phyloP scores from a whole-genome alignment of 1,284 basidiomycete species.

The Melampsora americana region DNA sequence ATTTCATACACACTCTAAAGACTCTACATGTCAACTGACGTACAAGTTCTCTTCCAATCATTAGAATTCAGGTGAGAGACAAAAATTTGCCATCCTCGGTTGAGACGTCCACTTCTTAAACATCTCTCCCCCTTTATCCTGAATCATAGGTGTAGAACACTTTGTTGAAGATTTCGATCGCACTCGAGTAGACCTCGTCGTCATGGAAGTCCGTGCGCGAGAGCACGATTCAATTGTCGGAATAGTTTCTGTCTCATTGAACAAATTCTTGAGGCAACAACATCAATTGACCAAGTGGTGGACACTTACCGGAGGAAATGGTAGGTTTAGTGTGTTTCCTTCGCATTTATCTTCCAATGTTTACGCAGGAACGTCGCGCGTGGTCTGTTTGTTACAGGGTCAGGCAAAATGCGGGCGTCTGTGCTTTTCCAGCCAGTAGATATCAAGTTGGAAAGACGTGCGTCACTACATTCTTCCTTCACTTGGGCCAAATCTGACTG shows the following conservation, averaged over 20 bases:
- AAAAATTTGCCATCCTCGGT: background rate
- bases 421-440: background rate
- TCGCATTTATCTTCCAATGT: no score
- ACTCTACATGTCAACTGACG: no score
- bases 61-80: background rate
- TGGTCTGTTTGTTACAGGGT: background rate
- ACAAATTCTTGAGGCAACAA: background rate
- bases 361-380: no score
- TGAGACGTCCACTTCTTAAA: no score
- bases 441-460: conserved; percentile 7
- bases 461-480: background rate
- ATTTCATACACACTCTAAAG: background rate
- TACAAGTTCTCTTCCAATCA: background rate
- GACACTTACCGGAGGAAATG: background rate
- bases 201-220: background rate
- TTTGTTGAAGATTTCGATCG: conserved; percentile 4
- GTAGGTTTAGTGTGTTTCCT: background rate
- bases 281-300: conserved; percentile 5
- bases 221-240: conserved; percentile 2
- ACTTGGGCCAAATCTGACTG: background rate
- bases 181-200: background rate
- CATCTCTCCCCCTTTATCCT: background rate
- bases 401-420: conserved; percentile 1
- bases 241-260: background rate
- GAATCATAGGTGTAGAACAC: background rate